Conservation (phyloP, 106 monocot species). For the Apostasia shenzhenica region DNA sequence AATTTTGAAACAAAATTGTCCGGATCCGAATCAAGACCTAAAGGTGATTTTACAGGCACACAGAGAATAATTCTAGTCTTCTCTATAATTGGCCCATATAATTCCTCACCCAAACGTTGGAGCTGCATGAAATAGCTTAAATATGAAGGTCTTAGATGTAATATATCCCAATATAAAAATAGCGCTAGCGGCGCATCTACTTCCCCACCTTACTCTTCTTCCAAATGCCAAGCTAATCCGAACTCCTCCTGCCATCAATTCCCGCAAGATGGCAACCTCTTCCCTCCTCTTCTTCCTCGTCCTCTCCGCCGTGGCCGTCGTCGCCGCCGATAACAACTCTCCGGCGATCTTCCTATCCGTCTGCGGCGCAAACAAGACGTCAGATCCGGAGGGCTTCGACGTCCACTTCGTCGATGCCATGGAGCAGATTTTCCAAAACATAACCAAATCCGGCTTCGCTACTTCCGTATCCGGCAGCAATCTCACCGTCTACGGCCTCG, state of each 20-base stretch:
- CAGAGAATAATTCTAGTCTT: no score
- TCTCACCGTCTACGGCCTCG: conserved; percentile 23
- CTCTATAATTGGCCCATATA: no score
- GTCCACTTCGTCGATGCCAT: conserved; percentile 34
- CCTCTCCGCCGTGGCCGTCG: background rate
- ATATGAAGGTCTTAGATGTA: no score
- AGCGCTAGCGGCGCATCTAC: background rate
- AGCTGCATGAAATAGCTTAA: no score
- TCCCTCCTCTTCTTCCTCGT: conserved; percentile 13
- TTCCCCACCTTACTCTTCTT: background rate
- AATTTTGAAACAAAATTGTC: no score
- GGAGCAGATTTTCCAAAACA: conserved; percentile 27
- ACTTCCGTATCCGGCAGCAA: conserved; percentile 7
- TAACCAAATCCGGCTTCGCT: conserved; percentile 13
- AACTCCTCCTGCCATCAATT: background rate
- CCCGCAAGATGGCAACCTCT: background rate
- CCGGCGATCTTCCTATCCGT: conserved; percentile 14
- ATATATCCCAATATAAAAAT: no score
- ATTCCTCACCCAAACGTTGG: no score
- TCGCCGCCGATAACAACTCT: background rate
- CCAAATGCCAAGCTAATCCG: background rate
- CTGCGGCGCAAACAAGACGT: conserved; percentile 15
- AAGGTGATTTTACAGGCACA: no score
- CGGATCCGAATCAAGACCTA: no score
- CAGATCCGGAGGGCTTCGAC: conserved; percentile 16